Percentiles rank a stretch among this genome's conserved stretches.
phyloP scores from a whole-genome alignment of 805 yeast species.

The Wickerhamiella brachini region DNA sequence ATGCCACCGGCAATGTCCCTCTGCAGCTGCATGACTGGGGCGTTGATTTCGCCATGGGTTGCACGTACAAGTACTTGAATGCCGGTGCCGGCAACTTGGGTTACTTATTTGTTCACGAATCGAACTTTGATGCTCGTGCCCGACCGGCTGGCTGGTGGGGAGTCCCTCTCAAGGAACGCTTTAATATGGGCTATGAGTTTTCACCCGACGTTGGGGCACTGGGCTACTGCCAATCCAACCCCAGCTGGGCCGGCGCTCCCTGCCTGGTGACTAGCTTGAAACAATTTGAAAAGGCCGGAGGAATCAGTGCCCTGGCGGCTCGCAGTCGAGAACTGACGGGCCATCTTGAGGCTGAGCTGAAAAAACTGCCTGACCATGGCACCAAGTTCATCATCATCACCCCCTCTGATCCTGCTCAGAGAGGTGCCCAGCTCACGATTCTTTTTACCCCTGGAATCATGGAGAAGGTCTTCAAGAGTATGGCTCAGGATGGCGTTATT shows the following conservation, averaged over 20 bases:
- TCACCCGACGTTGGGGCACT: slow-evolving; percentile 77
- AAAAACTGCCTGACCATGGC: slow-evolving; percentile 34
- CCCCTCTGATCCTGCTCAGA: slow-evolving; percentile 39
- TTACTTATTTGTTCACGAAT: slow-evolving; percentile 64
- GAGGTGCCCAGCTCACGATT: slow-evolving; percentile 80
- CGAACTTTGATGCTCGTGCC: slow-evolving; percentile 13
- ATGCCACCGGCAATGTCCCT: slow-evolving; percentile 80
- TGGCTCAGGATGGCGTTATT: slow-evolving; percentile 47
- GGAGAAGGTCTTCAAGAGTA: slow-evolving; percentile 40
- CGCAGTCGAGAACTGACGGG: slow-evolving; percentile 47
- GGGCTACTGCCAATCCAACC: slow-evolving; percentile 83
- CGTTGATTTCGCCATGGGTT: slow-evolving; percentile 91
- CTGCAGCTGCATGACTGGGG: slow-evolving; percentile 71
- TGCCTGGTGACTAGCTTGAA: slow-evolving; percentile 55
- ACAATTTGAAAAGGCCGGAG: slow-evolving; percentile 45
- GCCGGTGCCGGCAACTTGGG: slow-evolving; percentile 92
- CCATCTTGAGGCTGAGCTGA: slow-evolving; percentile 38
- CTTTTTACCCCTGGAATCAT: slow-evolving; percentile 46
- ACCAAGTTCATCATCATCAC: slow-evolving; percentile 52
- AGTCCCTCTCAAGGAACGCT: slow-evolving; percentile 53
- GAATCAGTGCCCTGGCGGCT: slow-evolving; percentile 40
- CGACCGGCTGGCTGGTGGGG: slow-evolving; percentile 98
- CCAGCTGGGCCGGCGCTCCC: slow-evolving; percentile 75
- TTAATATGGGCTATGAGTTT: slow-evolving; percentile 65
- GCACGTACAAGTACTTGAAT: slow-evolving; percentile 82